phyloP scores from a whole-genome alignment of 2,329 filamentous ascomycete species.

The Catunica adiposa region DNA sequence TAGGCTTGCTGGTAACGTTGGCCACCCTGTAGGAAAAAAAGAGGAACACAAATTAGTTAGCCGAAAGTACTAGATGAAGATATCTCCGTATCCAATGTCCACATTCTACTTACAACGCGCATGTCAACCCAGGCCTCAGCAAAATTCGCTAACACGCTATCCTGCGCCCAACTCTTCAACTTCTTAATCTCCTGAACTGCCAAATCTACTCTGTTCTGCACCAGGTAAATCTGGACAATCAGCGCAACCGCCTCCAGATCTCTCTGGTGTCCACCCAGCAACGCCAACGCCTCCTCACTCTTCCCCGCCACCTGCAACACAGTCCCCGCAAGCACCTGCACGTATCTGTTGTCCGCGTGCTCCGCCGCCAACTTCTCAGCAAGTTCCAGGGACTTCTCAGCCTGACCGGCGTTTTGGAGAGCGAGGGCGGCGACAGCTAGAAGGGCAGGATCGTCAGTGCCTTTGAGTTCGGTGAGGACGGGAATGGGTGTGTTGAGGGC shows the following conservation, averaged over 20 bases:
- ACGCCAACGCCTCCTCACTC: conserved; percentile 66
- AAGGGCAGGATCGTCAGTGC: conserved; percentile 47
- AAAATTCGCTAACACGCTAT: conserved; percentile 81
- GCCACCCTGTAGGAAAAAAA: conserved; percentile 54
- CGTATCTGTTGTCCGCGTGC: conserved; percentile 55
- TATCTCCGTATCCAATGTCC: background rate
- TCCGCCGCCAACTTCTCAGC: conserved; percentile 52
- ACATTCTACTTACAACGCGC: conserved; percentile 46
- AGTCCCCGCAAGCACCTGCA: conserved; percentile 70
- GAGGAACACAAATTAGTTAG: conserved; percentile 18
- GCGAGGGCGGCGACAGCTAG: conserved; percentile 64
- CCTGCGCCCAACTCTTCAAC: conserved; percentile 86
- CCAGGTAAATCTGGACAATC: conserved; percentile 80
- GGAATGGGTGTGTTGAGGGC: conserved; percentile 63
- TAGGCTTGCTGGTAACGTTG: conserved; percentile 94
- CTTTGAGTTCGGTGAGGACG: conserved; percentile 52
- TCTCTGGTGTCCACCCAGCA: conserved; percentile 71
- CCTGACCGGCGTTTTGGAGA: conserved; percentile 42
- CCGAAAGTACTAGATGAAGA: background rate
- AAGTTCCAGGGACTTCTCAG: conserved; percentile 42
- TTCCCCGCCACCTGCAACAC: conserved; percentile 65
- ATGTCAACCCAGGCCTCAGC: conserved; percentile 91
- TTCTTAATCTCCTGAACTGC: conserved; percentile 76
- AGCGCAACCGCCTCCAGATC: conserved; percentile 68
- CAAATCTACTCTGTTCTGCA: conserved; percentile 80